These are phyloP conservation scores for Coemansia sp. DNA, from an alignment of 192 early-diverging fungal species.

Conservation along the genomic window DNA sequence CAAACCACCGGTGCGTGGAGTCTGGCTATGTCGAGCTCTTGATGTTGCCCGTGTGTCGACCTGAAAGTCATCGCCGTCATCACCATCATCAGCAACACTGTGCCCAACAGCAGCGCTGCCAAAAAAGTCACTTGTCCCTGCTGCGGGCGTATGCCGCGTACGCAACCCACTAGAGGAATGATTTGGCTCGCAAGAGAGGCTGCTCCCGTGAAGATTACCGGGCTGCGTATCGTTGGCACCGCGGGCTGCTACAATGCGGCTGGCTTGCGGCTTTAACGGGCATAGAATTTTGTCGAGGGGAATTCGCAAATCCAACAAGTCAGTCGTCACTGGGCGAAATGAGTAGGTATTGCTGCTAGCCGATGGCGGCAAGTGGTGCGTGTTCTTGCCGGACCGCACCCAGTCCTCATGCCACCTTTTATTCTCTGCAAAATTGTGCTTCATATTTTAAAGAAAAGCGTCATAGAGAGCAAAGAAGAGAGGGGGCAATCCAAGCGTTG, in stretches of 20 bases:
- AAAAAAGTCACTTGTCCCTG: neutral
- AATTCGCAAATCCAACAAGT: slow-evolving; percentile 28
- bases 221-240: neutral
- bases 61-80: slow-evolving; percentile 39
- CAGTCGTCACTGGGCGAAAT: slow-evolving; percentile 20
- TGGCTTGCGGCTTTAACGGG: neutral
- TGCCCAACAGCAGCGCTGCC: neutral
- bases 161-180: neutral
- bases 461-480: neutral
- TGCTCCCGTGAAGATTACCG: neutral
- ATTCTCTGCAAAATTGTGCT: slow-evolving; percentile 32
- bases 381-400: slow-evolving; percentile 26
- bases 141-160: neutral
- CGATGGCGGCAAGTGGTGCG: slow-evolving; percentile 1
- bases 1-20: slow-evolving; percentile 8
- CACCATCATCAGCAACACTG: neutral
- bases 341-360: neutral
- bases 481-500: neutral
- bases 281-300: slow-evolving; percentile 28
- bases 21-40: neutral
- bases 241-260: neutral
- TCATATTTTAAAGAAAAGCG: slow-evolving; percentile 13
- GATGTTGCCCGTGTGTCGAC: neutral
- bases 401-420: slow-evolving; percentile 32
- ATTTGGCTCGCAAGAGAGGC: neutral